Conservation (phyloP, 768 basidiomycete genomes). For the Lentinula sp. region DNA sequence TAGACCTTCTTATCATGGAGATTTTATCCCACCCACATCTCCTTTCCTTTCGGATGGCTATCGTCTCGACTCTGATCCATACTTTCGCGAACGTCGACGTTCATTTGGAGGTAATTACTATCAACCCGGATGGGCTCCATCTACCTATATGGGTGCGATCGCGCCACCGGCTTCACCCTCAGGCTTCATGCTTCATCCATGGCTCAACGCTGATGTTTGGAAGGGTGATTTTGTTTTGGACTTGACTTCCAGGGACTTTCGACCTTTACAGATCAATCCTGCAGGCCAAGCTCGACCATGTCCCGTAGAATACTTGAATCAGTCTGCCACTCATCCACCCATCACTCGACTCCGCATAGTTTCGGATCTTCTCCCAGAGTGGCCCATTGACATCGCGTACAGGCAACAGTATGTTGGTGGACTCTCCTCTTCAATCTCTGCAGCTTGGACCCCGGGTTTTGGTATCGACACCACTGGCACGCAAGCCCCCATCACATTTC, state of each 20-base stretch:
- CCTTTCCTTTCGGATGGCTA: constrained; percentile 14
- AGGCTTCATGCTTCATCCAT: constrained; percentile 36
- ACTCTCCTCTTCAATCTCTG: constrained; percentile 2
- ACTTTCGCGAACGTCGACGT: constrained; percentile 12
- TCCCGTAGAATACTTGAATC: constrained; percentile 36
- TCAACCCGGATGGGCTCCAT: constrained; percentile 2
- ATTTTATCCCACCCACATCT: constrained; percentile 15
- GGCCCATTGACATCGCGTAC: constrained; percentile 52
- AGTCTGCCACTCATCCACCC: constrained; percentile 53
- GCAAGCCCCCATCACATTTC: constrained; percentile 43
- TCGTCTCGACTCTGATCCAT: constrained; percentile 8
- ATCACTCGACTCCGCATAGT: constrained; percentile 49
- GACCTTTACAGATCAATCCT: constrained; percentile 34
- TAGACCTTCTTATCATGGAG: constrained; percentile 39
- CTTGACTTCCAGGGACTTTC: constrained; percentile 40
- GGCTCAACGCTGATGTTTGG: constrained; percentile 45
- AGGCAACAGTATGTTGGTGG: constrained; percentile 13
- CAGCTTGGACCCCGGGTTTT: constrained; percentile 9
- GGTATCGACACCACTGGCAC: constrained; percentile 14
- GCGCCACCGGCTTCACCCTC: constrained; percentile 15
- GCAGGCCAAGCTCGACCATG: constrained; percentile 31
- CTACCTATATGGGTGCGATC: constrained; percentile 10
- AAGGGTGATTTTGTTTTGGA: constrained; percentile 48
- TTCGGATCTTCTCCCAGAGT: constrained; percentile 51
- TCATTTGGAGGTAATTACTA: constrained; percentile 20